Evolutionary conservation across 805 yeast species (phyloP), one percentile per base, ranked within the genome.

Genomic region (Candida andamanensis): DNA sequence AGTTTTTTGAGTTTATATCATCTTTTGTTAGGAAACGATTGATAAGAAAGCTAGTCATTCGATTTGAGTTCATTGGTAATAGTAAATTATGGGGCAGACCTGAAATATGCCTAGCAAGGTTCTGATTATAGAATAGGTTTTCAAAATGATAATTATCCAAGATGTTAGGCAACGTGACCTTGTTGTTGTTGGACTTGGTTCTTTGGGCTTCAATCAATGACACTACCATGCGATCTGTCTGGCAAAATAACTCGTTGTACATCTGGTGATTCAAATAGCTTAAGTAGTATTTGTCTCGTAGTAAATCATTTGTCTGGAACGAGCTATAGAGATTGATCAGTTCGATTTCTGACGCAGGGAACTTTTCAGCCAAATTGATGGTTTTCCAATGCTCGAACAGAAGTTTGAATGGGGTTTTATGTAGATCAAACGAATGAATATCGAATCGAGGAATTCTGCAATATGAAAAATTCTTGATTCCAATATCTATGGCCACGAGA

Each of bases 391-490:
- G 17, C 8, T 26, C 26, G 17, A 36, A 36, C 22, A 17, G 17
- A 15, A 35, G 14, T 9, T 15, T 7, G 6, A 27, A n/a, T 6
- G 26, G 7, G 6, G 10, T 6, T 6, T 25, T 17, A 25, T 24
- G 10, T 14, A 14, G 22, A 8, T 11, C 11, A 16, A 32, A 32
- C 7, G 22, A 12, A 6, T 30, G 16, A 5, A 32, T 26, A 17
- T 32, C 28, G n/a, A 26, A 26, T 4, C 14, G 14, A 12, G 24
- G 6, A 12, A 42, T 26, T 33, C 52, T 46, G 42, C 69, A 63
- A 36, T 54, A 62, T 6, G 67, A 53, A 37, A 65, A 62, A 47
- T 65, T 63, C 44, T 62, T 63, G 34, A 64, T 39, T 5, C 72
- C 72, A 9, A 65, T 53, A 37, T 65, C 72, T 6, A 65, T 48